A percentile compares a stretch with the other conserved stretches of the same genome.
Conservation (phyloP, 2,329 filamentous ascomycete species). For the Fusarium mexicanum region DNA sequence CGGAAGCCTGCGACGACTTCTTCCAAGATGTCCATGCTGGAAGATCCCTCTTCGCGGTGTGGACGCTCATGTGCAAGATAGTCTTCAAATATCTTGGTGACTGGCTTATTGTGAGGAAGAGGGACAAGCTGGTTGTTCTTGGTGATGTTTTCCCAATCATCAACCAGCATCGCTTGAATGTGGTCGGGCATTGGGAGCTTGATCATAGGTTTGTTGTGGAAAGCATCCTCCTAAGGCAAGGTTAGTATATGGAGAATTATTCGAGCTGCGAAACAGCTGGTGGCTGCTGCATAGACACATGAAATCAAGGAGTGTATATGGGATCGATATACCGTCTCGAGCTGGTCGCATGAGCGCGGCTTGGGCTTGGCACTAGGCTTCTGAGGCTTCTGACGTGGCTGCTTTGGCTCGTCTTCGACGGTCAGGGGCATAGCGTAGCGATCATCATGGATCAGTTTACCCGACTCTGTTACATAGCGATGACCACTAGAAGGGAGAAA, state of each 20-base stretch:
- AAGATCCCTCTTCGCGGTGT: constrained; percentile 71
- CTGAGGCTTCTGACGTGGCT: constrained; percentile 11
- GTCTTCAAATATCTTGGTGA: constrained; percentile 80
- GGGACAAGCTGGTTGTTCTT: constrained; percentile 92
- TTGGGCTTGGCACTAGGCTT: constrained; percentile 19
- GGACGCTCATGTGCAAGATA: constrained; percentile 78
- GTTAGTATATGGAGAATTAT: constrained; percentile 28
- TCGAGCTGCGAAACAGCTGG: background rate
- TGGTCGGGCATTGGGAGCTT: constrained; percentile 87
- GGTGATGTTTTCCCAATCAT: constrained; percentile 99
- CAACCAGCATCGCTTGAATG: constrained; percentile 90
- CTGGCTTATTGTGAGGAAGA: constrained; percentile 79
- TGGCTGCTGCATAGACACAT: background rate
- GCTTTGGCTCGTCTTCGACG: constrained; percentile 2
- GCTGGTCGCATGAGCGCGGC: constrained; percentile 5
- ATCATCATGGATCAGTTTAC: constrained; percentile 5
- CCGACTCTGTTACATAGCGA: constrained; percentile 22
- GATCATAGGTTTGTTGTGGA: constrained; percentile 84
- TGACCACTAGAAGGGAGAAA: constrained; percentile 8
- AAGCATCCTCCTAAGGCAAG: constrained; percentile 79
- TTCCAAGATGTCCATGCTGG: constrained; percentile 85
- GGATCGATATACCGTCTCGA: constrained; percentile 28
- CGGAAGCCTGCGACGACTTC: constrained; percentile 87
- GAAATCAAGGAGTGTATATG: background rate
- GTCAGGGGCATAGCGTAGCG: constrained; percentile 22